Evolutionary conservation across 257 asterid species (phyloP).

Genomic region (Haberlea rhodopensis): DNA sequence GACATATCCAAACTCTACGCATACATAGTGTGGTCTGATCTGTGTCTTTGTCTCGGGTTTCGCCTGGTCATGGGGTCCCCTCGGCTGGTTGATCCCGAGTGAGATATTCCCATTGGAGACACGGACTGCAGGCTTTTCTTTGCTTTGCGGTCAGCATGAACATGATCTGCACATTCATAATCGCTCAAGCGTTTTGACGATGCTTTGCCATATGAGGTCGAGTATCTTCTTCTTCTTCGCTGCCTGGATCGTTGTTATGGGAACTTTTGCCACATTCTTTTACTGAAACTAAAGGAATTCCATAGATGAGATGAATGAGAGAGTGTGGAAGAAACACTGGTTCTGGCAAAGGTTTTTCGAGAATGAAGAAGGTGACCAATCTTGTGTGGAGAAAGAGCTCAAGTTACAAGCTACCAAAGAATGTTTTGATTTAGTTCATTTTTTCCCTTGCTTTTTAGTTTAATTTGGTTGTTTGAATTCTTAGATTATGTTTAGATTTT

Average conservation of each 20-base stretch:
- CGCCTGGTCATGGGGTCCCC: conserved; percentile 49
- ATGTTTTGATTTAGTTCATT: too few relatives aligned
- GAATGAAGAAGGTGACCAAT: not conserved
- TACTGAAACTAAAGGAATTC: conserved; percentile 42
- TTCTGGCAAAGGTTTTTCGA: conserved; percentile 32
- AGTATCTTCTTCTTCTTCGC: conserved; percentile 44
- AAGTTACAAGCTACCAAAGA: too few relatives aligned
- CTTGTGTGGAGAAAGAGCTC: too few relatives aligned
- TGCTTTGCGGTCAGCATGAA: conserved; percentile 38
- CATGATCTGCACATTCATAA: conserved; percentile 41
- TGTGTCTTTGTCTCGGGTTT: conserved; percentile 35
- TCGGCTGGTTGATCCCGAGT: conserved; percentile 43
- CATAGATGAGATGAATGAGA: conserved; percentile 42
- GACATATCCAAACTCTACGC: conserved; percentile 14
- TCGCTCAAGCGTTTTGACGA: conserved; percentile 44
- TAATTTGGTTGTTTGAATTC: too few relatives aligned
- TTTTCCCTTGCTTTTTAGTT: too few relatives aligned
- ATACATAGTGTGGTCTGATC: conserved; percentile 9
- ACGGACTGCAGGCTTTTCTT: conserved; percentile 35
- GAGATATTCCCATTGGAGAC: conserved; percentile 40
- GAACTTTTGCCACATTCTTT: conserved; percentile 11
- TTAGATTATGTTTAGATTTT: too few relatives aligned
- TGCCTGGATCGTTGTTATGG: conserved; percentile 33
- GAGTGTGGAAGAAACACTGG: conserved; percentile 45
- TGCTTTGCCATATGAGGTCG: conserved; percentile 39